Base-by-base conservation (phyloP, 345 rosid genomes). In the Dipteronia dyeriana region DNA sequence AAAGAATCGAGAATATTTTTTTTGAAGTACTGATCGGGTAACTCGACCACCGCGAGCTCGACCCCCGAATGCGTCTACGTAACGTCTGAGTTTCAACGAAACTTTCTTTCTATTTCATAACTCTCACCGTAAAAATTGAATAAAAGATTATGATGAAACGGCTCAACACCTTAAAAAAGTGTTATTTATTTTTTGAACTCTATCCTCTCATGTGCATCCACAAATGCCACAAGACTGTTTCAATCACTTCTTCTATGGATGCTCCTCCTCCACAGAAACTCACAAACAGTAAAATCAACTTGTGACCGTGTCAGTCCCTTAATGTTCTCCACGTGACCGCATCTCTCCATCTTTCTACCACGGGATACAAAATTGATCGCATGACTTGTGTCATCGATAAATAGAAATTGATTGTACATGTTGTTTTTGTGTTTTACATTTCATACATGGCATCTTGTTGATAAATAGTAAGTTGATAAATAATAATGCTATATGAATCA, bases 221-320 rank as follows among this genome's bases (percentile, higher is more conserved):
- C 82, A 91, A 61, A 67, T 83, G 85, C 73, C 67, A 75, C 67
- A 91, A 75, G 41, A 78, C 86, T 12, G 79, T 70, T 26, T 74
- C 78, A 29, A 89, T 81, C 47, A 39, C 14, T 65, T 79, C 80
- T 85, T 80, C 39, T 68, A 63, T 16, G 86, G 81, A 64, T 88
- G 89, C 39, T 71, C 68, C 87, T 71, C 45, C 45, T 6, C 94
- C 97, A 87, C 49, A 89, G 78, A 70, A 91, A 91, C 84, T 90
- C 91, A 0, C 85, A 89, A 79, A 88, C 90, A 38, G 65, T 67
- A 74, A 82, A 82, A 72, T 84, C 80, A 71, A 91, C 64, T 83
- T 93, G n/a, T n/a, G n/a, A n/a, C 94, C 89, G 85, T 97, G 91
- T 90, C 78, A 86, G 65, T 64, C 73, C 74, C 75, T 89, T 86